Conservation (phyloP, 1,139 yeast species). For the Saccharomyces hybrid region DNA sequence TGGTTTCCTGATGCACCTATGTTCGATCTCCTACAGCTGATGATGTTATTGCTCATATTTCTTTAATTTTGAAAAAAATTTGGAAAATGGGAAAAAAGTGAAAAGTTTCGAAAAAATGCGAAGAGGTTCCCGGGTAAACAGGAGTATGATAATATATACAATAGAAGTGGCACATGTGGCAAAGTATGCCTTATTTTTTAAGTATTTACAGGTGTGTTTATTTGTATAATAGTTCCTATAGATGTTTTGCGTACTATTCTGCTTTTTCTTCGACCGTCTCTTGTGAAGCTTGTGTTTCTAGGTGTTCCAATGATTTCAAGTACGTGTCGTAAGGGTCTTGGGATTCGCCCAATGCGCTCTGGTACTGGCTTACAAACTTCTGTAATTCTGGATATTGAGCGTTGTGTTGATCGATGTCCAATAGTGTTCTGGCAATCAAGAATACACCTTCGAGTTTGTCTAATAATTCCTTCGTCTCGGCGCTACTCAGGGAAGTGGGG, state of each 20-base stretch:
- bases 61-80: not conserved
- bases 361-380: conserved; percentile 19
- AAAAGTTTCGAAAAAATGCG: not conserved
- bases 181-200: not conserved
- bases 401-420: conserved; percentile 22
- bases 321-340: conserved; percentile 21
- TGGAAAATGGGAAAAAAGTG: not conserved
- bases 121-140: not conserved
- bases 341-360: conserved; percentile 5
- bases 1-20: not conserved
- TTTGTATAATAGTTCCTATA: not conserved
- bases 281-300: not conserved
- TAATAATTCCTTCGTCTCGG: conserved; percentile 14
- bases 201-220: conserved; percentile 2
- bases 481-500: conserved; percentile 3
- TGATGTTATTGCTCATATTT: not conserved
- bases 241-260: not conserved
- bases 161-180: not conserved
- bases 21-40: not conserved
- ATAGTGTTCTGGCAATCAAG: conserved; percentile 20
- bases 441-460: conserved; percentile 19
- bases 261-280: not conserved
- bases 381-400: conserved; percentile 16
- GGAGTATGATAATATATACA: not conserved
- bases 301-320: conserved; percentile 7